Conservation (phyloP, 768 basidiomycete species). For the Lanmaoa rubissima region DNA sequence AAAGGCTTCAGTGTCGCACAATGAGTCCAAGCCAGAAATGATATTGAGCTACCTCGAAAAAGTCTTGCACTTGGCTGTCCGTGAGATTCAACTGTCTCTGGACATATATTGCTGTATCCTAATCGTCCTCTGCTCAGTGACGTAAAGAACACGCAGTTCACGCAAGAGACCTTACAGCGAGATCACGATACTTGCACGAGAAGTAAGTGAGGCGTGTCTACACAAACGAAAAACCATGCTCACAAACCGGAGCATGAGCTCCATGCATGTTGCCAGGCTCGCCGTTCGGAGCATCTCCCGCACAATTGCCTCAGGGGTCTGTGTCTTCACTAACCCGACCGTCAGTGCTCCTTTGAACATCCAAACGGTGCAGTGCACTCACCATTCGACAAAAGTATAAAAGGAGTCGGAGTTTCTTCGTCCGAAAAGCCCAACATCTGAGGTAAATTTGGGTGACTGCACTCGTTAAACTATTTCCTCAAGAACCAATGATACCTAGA, state of each 20-base stretch:
- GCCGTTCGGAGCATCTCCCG: slow-evolving; percentile 34
- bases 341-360: background rate
- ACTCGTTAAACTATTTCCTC: background rate
- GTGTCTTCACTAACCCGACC: slow-evolving; percentile 38
- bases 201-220: background rate
- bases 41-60: slow-evolving; percentile 38
- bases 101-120: slow-evolving; percentile 46
- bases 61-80: slow-evolving; percentile 43
- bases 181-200: slow-evolving; percentile 39
- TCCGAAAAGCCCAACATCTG: slow-evolving; percentile 52
- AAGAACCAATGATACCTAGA: background rate
- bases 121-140: background rate
- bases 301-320: slow-evolving; percentile 40
- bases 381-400: slow-evolving; percentile 53
- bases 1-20: background rate
- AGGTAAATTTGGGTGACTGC: slow-evolving; percentile 51
- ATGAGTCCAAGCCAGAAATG: background rate
- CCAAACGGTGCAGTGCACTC: background rate
- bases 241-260: slow-evolving; percentile 35
- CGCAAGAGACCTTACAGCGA: slow-evolving; percentile 27
- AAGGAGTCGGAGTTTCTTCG: slow-evolving; percentile 44
- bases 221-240: slow-evolving; percentile 4
- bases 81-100: slow-evolving; percentile 41
- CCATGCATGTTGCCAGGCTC: slow-evolving; percentile 39
- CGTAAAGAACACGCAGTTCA: background rate